Evolutionary conservation across 2,329 filamentous ascomycete genomes (phyloP), one percentile per base, ranked within the genome.

Genomic region (Hypoxylon sp.): DNA sequence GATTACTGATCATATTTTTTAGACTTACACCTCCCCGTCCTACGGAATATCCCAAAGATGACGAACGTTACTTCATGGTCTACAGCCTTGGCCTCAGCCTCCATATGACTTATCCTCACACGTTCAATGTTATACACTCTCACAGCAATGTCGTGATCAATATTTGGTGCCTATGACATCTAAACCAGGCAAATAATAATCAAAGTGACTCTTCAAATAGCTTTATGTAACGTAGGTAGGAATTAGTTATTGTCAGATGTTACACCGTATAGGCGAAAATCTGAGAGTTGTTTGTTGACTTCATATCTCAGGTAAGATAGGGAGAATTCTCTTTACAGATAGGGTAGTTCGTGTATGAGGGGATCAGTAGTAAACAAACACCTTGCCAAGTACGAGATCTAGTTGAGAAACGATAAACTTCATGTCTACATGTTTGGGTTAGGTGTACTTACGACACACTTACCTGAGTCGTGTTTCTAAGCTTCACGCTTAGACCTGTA

Each of bases 1-100:
- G 67, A 70, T 70, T 68, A 70, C 61, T 70, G 68, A 70, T 68
- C 65, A 43, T 38, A 49, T 68, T 46, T 67, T 36, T 43, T 67
- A 58, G 45, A 30, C 55, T 49, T 63, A 65, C 68, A 65, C 60
- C 53, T 32, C n/a, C 17, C 28, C 41, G 14, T 43, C 55, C 49
- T 45, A 2, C 43, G 32, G 36, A 41, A 49, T 36, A 25, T 50
- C 56, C 38, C 43, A 10, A 43, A 46, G 45, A 41, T 32, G 30
- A 34, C 30, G 28, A 51, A 32, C 30, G 25, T 51, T 14, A 50
- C 56, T 56, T 56, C 53, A 36, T 41, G 21, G 17, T 28, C 34
- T n/a, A 34, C 52, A 68, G 61, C 67, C 61, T 69, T 52, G 58
- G 53, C 49, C 50, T 53, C 50, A 57, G 36, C 38, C 48, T 60